phyloP scores from a whole-genome alignment of 805 yeast genomes.

The Lachancea dasiensis region DNA sequence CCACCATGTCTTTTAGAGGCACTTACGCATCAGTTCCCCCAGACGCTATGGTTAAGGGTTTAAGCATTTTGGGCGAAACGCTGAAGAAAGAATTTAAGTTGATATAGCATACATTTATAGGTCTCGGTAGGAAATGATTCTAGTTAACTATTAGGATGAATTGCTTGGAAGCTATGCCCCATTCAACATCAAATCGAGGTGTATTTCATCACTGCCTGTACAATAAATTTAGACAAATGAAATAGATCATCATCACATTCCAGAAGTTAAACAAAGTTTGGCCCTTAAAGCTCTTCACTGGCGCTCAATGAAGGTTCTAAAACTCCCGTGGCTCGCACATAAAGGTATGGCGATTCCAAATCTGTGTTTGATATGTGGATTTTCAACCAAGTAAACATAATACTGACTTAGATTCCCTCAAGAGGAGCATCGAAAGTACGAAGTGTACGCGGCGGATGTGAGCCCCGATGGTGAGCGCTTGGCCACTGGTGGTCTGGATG shows the following conservation, averaged over 20 bases:
- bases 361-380: background rate
- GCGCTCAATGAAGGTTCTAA: constrained; percentile 49
- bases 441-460: constrained; percentile 77
- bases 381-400: background rate
- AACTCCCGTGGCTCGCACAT: constrained; percentile 69
- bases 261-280: background rate
- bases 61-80: constrained; percentile 10
- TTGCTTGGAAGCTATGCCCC: too few relatives aligned
- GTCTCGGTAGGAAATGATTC: too few relatives aligned
- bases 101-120: background rate
- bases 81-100: constrained; percentile 11
- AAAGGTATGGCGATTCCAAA: constrained; percentile 35
- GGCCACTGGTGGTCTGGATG: constrained; percentile 93
- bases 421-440: constrained; percentile 77
- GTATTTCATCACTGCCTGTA: too few relatives aligned
- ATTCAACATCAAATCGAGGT: too few relatives aligned
- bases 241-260: background rate
- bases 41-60: constrained; percentile 13
- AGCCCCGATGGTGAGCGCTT: constrained; percentile 77
- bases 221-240: too few relatives aligned
- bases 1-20: constrained; percentile 13
- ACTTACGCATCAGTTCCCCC: constrained; percentile 17
- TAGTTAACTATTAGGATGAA: too few relatives aligned
- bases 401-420: constrained; percentile 6
- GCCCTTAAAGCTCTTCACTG: background rate